Evolutionary conservation across 148 eudicot species (phyloP).

Genomic region (Gaultheria prostrata): DNA sequence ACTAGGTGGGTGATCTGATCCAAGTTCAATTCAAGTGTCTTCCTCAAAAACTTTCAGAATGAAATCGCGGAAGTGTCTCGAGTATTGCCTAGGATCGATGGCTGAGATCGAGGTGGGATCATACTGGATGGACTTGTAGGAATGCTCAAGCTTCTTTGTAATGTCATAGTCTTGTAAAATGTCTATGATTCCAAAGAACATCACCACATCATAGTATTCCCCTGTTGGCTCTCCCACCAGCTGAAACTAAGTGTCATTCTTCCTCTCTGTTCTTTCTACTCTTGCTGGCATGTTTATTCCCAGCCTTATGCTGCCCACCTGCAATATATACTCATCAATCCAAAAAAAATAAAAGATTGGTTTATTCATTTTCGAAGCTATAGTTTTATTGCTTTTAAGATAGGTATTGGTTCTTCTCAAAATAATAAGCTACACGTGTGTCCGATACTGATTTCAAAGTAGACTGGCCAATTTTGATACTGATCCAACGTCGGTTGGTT

Average conservation of each 20-base stretch:
- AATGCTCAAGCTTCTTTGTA: conserved; percentile 87
- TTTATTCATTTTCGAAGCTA: background rate
- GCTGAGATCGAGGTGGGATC: conserved; percentile 80
- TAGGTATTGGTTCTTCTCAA: too few species aligned
- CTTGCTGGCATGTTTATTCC: conserved; percentile 89
- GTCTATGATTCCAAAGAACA: conserved; percentile 83
- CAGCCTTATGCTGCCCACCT: conserved; percentile 75
- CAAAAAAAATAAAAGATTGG: background rate
- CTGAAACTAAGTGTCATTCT: conserved; percentile 42
- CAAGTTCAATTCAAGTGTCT: conserved; percentile 27
- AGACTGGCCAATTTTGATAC: background rate
- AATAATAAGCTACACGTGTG: too few species aligned
- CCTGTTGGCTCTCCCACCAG: conserved; percentile 77
- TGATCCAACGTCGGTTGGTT: background rate
- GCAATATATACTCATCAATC: background rate
- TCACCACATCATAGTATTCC: conserved; percentile 74
- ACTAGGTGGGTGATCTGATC: background rate
- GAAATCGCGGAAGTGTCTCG: conserved; percentile 78
- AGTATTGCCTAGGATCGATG: conserved; percentile 73
- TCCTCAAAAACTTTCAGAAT: conserved; percentile 55
- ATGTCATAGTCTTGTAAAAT: conserved; percentile 93
- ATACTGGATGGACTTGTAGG: conserved; percentile 77
- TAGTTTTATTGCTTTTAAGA: background rate
- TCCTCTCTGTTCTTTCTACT: conserved; percentile 66
- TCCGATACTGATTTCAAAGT: too few species aligned